Evolutionary conservation across 2,329 filamentous ascomycete genomes (phyloP), one percentile per base, ranked within the genome.

Genomic region (Epichloe coenophiala): DNA sequence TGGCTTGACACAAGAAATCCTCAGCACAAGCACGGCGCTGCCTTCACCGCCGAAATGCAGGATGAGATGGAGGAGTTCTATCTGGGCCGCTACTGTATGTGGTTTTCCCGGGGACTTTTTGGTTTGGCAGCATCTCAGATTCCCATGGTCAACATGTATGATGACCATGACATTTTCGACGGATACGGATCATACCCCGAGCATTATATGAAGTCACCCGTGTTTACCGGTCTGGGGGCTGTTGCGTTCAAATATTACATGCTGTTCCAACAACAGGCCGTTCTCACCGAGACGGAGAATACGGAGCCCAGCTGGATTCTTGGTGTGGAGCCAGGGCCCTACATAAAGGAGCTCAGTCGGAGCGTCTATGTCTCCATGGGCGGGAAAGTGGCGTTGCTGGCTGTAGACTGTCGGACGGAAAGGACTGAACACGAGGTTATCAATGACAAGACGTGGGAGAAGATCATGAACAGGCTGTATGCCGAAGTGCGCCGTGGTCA

Each of bases 191-290:
- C 89, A 0, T 98, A 97, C 64, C 83, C 90, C 4, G 80, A 96
- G 57, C 81, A 87, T 57, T 93, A 95, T 61, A 97, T 96, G 88
- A 80, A 78, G 56, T 88, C 87, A 3, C 85, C 88, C 1, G 87
- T 97, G 0, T 95, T 98, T 63, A 84, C 83, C 2, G 93, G 94
- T 0, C 68, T 98, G 8, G 94, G 94, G 2, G 86, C 85, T 38
- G 81, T 97, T 47, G 91, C 91, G 0, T 97, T 93, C 77, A 98
- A 98, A 65, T 98, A 97, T 68, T 98, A 98, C 61, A 84, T 98
- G 82, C 77, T 98, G 8, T 98, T 98, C 71, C 93, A 98, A 65
- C 93, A 98, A 59, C 94, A 98, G 65, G 95, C 86, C 57, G 74
- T 95, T 3, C 71, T 80, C 1, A 79, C 83, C 44, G 93, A 98